Evolutionary conservation across 1,284 basidiomycete genomes (phyloP).

Genomic region (Ganoderma meredithae): DNA sequence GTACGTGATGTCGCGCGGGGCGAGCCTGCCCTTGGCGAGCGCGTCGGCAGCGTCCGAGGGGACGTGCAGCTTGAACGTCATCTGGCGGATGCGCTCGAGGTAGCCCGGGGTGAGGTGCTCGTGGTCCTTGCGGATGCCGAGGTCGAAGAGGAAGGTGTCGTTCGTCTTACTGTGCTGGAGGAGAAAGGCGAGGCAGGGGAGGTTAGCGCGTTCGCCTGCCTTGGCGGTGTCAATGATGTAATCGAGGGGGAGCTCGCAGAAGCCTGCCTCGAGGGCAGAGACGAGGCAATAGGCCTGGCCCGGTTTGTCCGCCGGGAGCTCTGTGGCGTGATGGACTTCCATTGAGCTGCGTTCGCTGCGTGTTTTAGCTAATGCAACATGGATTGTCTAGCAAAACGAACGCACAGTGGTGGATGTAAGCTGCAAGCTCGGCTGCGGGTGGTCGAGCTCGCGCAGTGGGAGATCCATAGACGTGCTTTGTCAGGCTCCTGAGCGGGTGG

Average conservation of each 20-base stretch:
- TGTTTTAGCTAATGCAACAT: not conserved
- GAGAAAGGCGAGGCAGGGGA: slow-evolving; percentile 57
- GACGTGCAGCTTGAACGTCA: slow-evolving; percentile 37
- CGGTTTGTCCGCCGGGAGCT: slow-evolving; percentile 10
- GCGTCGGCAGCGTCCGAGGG: slow-evolving; percentile 56
- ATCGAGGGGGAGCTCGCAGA: slow-evolving; percentile 45
- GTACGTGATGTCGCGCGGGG: slow-evolving; percentile 50
- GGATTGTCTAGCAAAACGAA: not conserved
- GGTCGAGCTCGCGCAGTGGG: not conserved
- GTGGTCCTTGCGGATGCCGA: slow-evolving; percentile 57
- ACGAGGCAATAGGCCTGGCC: slow-evolving; percentile 39
- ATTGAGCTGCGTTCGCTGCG: not conserved
- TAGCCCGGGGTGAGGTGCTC: slow-evolving; percentile 46
- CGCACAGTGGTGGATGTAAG: not conserved
- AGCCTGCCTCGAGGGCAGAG: slow-evolving; percentile 59
- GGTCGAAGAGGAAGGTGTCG: slow-evolving; percentile 55
- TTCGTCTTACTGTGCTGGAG: slow-evolving; percentile 49
- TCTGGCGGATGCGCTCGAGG: slow-evolving; percentile 20
- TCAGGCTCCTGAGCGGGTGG: not conserved
- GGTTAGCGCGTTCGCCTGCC: slow-evolving; percentile 29
- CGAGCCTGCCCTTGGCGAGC: slow-evolving; percentile 54
- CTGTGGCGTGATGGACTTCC: not conserved
- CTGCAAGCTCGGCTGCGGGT: no score
- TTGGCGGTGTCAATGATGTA: slow-evolving; percentile 47
- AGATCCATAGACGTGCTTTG: not conserved